These are phyloP conservation scores for Goffeauzyma gilvescens DNA, from an alignment of 768 basidiomycete species.

Conservation along the genomic window DNA sequence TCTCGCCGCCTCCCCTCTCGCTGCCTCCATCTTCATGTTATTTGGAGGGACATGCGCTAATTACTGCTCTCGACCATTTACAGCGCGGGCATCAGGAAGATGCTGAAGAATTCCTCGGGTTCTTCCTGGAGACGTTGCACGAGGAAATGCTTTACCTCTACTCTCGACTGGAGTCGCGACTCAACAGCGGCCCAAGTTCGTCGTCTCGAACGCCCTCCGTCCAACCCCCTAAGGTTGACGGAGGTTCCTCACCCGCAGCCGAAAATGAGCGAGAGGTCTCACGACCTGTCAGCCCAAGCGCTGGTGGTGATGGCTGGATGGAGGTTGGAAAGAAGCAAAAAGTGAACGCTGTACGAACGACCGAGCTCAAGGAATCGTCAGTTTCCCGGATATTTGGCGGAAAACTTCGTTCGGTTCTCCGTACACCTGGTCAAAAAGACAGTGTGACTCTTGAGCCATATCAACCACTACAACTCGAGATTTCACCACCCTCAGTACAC, in stretches of 20 bases:
- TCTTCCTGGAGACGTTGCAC: constrained; percentile 82
- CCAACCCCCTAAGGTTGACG: no score
- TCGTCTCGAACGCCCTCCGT: no score
- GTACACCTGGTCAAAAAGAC: constrained; percentile 59
- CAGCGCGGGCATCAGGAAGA: constrained; percentile 90
- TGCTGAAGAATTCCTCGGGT: constrained; percentile 95
- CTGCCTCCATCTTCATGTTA: constrained; percentile 5
- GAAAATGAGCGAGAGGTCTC: constrained; percentile 21
- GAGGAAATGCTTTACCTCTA: constrained; percentile 67
- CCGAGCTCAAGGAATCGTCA: constrained; percentile 61
- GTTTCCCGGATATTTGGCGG: constrained; percentile 87
- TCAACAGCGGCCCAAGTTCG: constrained; percentile 25
- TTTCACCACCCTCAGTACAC: constrained; percentile 56
- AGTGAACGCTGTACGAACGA: constrained; percentile 56
- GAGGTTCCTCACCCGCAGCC: no score
- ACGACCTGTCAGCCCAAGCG: constrained; percentile 26
- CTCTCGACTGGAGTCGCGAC: constrained; percentile 31
- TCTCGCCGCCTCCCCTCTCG: not conserved
- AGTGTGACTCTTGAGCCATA: constrained; percentile 80
- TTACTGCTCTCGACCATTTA: constrained; percentile 2
- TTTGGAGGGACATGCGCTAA: not conserved
- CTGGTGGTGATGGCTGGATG: constrained; percentile 55
- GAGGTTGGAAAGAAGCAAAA: constrained; percentile 84
- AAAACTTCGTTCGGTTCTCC: constrained; percentile 66
- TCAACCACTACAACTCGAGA: constrained; percentile 71